Percentiles rank a stretch among this genome's conserved stretches.
Evolutionary conservation across 108 stramenopile genomes (phyloP).

Genomic region (Bacterosira constricta): DNA sequence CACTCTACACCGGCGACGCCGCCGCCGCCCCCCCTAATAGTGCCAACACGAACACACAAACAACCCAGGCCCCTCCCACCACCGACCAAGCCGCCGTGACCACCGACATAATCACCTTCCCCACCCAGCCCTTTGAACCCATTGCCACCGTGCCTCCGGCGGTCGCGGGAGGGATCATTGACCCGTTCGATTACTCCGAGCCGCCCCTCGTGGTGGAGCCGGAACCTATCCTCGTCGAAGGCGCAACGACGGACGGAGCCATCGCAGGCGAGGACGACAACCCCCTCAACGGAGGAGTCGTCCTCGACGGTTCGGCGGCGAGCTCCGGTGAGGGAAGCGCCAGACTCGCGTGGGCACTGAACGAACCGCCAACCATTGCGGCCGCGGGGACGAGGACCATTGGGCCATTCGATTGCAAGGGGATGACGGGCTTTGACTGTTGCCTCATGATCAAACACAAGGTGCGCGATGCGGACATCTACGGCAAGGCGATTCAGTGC

Average conservation of each 20-base stretch:
- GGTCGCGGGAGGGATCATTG: too few relatives aligned
- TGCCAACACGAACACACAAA: too few relatives aligned
- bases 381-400: neutral
- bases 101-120: too few relatives aligned
- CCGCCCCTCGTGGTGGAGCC: too few relatives aligned
- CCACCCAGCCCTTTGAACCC: too few relatives aligned
- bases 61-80: neutral
- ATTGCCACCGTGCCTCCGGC: too few relatives aligned
- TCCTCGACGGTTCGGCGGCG: neutral
- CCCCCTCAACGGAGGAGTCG: neutral
- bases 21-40: too few relatives aligned
- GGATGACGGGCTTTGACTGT: constrained; percentile 13
- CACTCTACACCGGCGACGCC: too few relatives aligned
- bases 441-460: constrained; percentile 21
- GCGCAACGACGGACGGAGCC: neutral
- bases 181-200: too few relatives aligned
- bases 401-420: constrained; percentile 11
- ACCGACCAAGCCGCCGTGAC: too few relatives aligned
- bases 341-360: neutral
- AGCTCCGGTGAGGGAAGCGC: neutral
- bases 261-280: neutral
- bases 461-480: constrained; percentile 1
- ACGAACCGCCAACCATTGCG: neutral
- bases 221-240: neutral
- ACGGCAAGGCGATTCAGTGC: constrained; percentile 13